Evolutionary conservation across 176 grass and related monocot genomes (phyloP).

Genomic region (Aegilops bicornis): DNA sequence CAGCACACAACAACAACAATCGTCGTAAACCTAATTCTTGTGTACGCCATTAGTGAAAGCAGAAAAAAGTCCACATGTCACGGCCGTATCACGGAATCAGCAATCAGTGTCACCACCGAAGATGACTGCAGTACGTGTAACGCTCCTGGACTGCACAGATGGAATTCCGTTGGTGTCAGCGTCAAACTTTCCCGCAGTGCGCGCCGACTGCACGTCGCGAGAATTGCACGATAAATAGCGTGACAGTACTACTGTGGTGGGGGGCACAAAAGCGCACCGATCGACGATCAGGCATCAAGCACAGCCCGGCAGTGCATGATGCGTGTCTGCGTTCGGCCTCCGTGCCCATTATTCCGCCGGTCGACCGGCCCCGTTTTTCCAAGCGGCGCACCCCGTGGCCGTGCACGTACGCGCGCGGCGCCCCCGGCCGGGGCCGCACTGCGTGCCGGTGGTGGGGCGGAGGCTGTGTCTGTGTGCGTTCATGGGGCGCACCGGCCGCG

Average conservation of each 20-base stretch:
- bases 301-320: background rate
- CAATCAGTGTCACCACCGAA: background rate
- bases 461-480: background rate
- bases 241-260: background rate
- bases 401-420: constrained; percentile 27
- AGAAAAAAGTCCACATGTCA: background rate
- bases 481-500: background rate
- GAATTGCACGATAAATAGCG: background rate
- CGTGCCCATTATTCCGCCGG: constrained; percentile 11
- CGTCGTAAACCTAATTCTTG: background rate
- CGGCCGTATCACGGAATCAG: background rate
- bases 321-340: constrained; percentile 13
- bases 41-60: background rate
- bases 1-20: background rate
- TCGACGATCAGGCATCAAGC: background rate
- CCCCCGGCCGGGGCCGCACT: no score
- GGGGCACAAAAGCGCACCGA: constrained; percentile 21
- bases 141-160: background rate
- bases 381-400: constrained; percentile 25
- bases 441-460: background rate
- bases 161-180: constrained; percentile 18
- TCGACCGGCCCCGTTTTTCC: constrained; percentile 18
- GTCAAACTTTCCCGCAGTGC: constrained; percentile 26
- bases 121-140: background rate
- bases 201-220: background rate